A percentile compares a stretch with the other conserved stretches of the same genome.
Evolutionary conservation across 106 monocot genomes (phyloP).

Genomic region (Apostasia ramifera): DNA sequence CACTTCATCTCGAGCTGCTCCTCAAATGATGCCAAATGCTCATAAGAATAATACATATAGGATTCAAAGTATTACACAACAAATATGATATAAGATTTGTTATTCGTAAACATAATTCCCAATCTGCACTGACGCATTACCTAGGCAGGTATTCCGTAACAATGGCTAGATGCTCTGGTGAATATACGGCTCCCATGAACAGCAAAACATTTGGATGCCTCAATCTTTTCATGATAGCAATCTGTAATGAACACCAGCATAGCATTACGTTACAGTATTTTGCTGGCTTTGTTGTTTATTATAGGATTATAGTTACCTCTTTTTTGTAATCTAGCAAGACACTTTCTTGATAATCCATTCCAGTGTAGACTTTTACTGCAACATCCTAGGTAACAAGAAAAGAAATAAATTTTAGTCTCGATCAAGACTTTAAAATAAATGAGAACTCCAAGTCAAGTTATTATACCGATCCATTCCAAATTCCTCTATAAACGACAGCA

Average conservation of each 20-base stretch:
- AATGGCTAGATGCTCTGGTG: slow-evolving; percentile 19
- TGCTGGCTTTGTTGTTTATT: background rate
- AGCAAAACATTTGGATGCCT: slow-evolving; percentile 31
- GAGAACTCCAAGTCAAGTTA: slow-evolving; percentile 1
- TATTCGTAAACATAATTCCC: background rate
- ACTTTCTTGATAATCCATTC: slow-evolving; percentile 20
- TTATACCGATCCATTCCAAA: slow-evolving; percentile 33
- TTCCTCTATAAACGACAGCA: slow-evolving; percentile 25
- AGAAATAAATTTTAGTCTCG: background rate
- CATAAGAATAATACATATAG: too few species aligned
- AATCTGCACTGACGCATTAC: slow-evolving; percentile 1
- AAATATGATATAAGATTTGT: background rate
- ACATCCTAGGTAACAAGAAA: slow-evolving; percentile 20
- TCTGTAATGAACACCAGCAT: slow-evolving; percentile 14
- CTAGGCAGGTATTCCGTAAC: slow-evolving; percentile 26
- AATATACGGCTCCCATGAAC: slow-evolving; percentile 32
- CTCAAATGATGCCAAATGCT: too few species aligned
- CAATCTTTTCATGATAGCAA: slow-evolving; percentile 34
- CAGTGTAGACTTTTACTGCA: slow-evolving; percentile 25
- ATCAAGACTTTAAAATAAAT: background rate
- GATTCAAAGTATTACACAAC: background rate
- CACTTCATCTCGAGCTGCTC: too few species aligned
- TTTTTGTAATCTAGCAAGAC: slow-evolving; percentile 22
- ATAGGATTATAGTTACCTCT: slow-evolving; percentile 14
- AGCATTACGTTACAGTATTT: slow-evolving; percentile 1